Percentiles rank a stretch among this genome's conserved stretches.
These are phyloP conservation scores for Pelargonium citronellum DNA, from an alignment of 441 rosid genomes.

Conservation along the genomic window DNA sequence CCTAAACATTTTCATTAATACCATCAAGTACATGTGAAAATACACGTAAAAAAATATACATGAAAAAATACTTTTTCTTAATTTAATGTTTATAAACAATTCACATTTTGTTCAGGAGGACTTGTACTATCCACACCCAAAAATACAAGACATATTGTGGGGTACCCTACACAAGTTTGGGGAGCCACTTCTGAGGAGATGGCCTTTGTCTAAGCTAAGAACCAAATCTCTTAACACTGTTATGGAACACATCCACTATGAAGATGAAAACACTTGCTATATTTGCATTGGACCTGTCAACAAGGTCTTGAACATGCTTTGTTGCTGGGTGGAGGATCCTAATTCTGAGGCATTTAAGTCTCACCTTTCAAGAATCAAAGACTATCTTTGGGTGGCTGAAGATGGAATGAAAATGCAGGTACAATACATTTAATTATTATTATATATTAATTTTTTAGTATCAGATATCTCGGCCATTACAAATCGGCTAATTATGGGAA, in stretches of 20 bases:
- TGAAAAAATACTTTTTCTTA: no score
- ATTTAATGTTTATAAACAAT: no score
- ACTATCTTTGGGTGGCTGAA: conserved; percentile 91
- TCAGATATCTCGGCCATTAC: no score
- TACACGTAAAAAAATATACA: no score
- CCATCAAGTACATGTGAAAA: no score
- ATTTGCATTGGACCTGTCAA: conserved; percentile 93
- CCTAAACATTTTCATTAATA: no score
- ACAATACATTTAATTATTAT: no score
- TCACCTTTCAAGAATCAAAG: conserved; percentile 81
- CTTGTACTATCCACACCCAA: conserved; percentile 55
- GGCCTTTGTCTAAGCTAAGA: conserved; percentile 86
- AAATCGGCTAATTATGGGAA: no score
- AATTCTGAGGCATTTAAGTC: conserved; percentile 85
- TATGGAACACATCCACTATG: conserved; percentile 81
- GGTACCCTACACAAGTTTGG: conserved; percentile 36
- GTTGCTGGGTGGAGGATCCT: conserved; percentile 97
- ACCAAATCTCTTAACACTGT: conserved; percentile 56
- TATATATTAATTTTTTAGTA: no score
- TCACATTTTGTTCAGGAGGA: no score
- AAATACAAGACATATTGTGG: conserved; percentile 61
- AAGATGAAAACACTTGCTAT: conserved; percentile 82
- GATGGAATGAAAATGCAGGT: conserved; percentile 99
- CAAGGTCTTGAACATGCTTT: conserved; percentile 96
- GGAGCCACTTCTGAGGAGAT: conserved; percentile 62